Evolutionary conservation across 1,284 basidiomycete species (phyloP).

Genomic region (Pseudozyma thailandica): DNA sequence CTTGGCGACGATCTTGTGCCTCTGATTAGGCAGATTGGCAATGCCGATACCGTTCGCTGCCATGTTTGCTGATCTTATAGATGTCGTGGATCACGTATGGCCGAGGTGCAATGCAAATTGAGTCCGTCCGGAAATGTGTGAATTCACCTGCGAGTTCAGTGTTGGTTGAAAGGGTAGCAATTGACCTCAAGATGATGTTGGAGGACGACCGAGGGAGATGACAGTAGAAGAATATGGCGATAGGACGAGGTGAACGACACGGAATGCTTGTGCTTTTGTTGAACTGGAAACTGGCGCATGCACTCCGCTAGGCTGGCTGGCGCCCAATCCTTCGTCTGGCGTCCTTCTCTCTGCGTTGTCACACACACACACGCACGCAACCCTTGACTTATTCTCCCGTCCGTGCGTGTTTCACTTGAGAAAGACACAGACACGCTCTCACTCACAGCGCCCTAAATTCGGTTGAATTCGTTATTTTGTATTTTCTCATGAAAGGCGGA

Average conservation of each 20-base stretch:
- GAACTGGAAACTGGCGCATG: constrained; percentile 1
- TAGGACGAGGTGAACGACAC: neutral
- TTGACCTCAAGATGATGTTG: neutral
- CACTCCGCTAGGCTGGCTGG: neutral
- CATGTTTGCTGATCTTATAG: constrained; percentile 22
- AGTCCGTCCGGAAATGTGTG: no score
- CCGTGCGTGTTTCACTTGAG: constrained; percentile 46
- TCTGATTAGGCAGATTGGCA: constrained; percentile 95
- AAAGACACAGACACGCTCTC: constrained; percentile 1
- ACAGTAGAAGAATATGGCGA: neutral
- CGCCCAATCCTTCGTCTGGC: constrained; percentile 1
- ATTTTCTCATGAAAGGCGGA: no score
- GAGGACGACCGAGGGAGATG: no score
- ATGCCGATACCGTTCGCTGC: constrained; percentile 71
- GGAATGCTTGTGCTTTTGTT: neutral
- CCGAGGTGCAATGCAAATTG: neutral
- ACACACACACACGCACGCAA: constrained; percentile 18
- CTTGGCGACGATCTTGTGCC: constrained; percentile 79
- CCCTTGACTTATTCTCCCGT: constrained; percentile 15
- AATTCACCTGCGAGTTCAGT: no score
- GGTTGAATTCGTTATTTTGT: neutral
- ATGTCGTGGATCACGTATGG: neutral
- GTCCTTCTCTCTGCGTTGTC: constrained; percentile 1
- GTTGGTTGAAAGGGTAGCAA: neutral
- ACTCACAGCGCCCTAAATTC: neutral